phyloP scores from a whole-genome alignment of 306 rosid species.

The Cicer cuneatum region DNA sequence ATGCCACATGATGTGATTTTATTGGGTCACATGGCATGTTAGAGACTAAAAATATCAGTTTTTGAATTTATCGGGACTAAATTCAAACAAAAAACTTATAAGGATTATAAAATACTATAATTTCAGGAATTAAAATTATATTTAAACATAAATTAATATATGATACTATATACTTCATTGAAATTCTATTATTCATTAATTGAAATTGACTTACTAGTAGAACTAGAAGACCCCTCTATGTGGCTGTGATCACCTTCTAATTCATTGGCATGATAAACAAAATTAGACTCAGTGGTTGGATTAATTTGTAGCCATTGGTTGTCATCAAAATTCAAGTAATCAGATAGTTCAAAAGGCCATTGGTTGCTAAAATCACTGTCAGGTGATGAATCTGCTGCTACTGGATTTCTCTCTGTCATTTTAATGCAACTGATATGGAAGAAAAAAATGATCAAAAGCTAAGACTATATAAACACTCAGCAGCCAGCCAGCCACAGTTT shows the following conservation, averaged over 20 bases:
- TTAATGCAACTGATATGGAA: slow-evolving; percentile 19
- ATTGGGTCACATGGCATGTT: no score
- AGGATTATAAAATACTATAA: no score
- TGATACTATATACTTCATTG: background rate
- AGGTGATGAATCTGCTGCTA: slow-evolving; percentile 39
- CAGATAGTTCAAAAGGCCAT: slow-evolving; percentile 58
- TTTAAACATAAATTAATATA: no score
- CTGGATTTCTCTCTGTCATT: slow-evolving; percentile 60
- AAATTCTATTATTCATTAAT: background rate
- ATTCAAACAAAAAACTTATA: no score
- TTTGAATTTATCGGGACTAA: no score
- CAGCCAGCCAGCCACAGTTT: slow-evolving; percentile 8
- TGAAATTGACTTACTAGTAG: slow-evolving; percentile 50
- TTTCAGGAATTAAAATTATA: no score
- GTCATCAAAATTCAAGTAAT: slow-evolving; percentile 55
- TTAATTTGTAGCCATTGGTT: slow-evolving; percentile 46
- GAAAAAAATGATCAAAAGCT: slow-evolving; percentile 19
- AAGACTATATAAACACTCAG: slow-evolving; percentile 34
- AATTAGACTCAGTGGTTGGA: background rate
- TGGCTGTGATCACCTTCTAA: slow-evolving; percentile 38
- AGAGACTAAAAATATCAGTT: no score
- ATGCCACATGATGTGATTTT: no score
- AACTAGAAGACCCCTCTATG: slow-evolving; percentile 48
- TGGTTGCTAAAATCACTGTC: slow-evolving; percentile 47
- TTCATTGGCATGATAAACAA: slow-evolving; percentile 43